Evolutionary conservation across 1,139 yeast genomes (phyloP).

Genomic region (Wickerhamomyces sp.): DNA sequence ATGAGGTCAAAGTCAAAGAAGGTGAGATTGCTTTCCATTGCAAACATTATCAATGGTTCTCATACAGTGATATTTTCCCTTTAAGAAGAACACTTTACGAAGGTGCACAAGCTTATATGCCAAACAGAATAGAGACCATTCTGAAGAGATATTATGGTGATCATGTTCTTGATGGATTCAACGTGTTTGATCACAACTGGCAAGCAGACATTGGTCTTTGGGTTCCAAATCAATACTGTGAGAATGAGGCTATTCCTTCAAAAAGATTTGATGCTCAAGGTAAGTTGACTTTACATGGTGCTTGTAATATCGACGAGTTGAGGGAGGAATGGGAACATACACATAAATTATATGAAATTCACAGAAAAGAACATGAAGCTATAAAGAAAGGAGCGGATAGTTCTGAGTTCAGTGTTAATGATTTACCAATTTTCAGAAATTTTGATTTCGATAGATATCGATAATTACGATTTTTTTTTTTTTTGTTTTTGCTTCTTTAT

Average conservation of each 20-base stretch:
- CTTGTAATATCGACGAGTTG: slow-evolving; percentile 23
- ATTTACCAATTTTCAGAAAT: too few relatives aligned
- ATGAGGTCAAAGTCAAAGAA: slow-evolving; percentile 7
- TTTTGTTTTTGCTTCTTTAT: too few relatives aligned
- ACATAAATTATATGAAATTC: slow-evolving; percentile 13
- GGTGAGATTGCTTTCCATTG: slow-evolving; percentile 20
- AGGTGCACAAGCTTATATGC: slow-evolving; percentile 49
- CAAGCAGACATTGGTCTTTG: slow-evolving; percentile 35
- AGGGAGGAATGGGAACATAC: slow-evolving; percentile 14
- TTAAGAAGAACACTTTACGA: slow-evolving; percentile 47
- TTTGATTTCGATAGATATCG: too few relatives aligned
- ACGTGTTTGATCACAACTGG: slow-evolving; percentile 22
- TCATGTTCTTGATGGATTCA: neutral
- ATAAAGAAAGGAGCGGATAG: slow-evolving; percentile 7
- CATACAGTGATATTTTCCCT: slow-evolving; percentile 40
- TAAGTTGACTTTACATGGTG: slow-evolving; percentile 23
- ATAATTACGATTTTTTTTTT: too few relatives aligned
- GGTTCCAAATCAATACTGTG: slow-evolving; percentile 27
- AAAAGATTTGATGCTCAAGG: slow-evolving; percentile 28
- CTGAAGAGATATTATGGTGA: slow-evolving; percentile 31
- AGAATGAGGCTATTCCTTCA: slow-evolving; percentile 18
- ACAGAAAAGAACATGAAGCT: slow-evolving; percentile 18
- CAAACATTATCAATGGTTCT: slow-evolving; percentile 44
- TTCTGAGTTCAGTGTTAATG: too few relatives aligned
- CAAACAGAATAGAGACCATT: slow-evolving; percentile 38